A percentile compares a stretch with the other conserved stretches of the same genome.
phyloP scores from a whole-genome alignment of 768 basidiomycete species.

The Phanerochaete carnosa region DNA sequence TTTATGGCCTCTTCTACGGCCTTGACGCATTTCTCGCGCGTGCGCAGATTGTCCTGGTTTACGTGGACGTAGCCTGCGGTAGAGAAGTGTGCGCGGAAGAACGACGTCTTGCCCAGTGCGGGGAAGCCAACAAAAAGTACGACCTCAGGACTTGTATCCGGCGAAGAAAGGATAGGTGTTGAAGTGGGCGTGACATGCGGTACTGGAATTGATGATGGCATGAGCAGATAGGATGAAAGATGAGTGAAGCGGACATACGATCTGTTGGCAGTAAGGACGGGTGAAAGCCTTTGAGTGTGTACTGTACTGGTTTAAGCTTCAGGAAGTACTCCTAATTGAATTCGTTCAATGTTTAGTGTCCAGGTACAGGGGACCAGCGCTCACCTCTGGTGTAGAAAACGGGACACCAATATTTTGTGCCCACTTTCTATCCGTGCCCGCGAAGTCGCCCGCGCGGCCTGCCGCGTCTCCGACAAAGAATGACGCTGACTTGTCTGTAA shows the following conservation, averaged over 20 bases:
- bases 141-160: conserved; percentile 34
- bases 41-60: conserved; percentile 81
- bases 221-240: background rate
- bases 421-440: conserved; percentile 82
- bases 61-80: conserved; percentile 72
- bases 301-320: conserved; percentile 36
- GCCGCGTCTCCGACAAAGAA: conserved; percentile 92
- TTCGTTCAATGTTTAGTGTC: background rate
- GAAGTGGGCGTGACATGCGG: conserved; percentile 49
- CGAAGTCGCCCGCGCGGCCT: conserved; percentile 73
- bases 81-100: conserved; percentile 69
- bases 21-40: conserved; percentile 72
- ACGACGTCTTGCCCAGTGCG: conserved; percentile 76
- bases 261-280: conserved; percentile 42
- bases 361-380: conserved; percentile 5
- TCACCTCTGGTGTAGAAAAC: conserved; percentile 85
- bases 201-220: conserved; percentile 28
- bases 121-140: conserved; percentile 64
- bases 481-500: conserved; percentile 59
- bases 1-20: conserved; percentile 53
- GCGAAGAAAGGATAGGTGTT: conserved; percentile 40
- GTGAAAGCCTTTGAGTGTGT: conserved; percentile 66
- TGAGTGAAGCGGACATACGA: conserved; percentile 12
- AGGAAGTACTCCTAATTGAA: conserved; percentile 74
- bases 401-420: conserved; percentile 70